phyloP scores from a whole-genome alignment of 768 basidiomycete genomes.

The Piloderma croceum region DNA sequence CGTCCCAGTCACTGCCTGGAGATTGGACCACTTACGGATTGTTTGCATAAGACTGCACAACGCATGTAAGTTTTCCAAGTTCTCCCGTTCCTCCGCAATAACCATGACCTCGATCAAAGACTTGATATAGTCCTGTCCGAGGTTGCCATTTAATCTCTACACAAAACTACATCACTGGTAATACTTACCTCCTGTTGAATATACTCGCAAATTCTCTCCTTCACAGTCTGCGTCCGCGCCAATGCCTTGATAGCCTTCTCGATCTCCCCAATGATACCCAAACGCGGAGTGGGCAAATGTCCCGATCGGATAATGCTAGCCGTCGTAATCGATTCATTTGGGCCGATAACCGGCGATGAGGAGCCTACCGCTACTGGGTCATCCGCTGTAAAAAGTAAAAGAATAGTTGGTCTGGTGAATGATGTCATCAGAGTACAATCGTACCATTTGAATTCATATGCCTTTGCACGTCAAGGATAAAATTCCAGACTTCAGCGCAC shows the following conservation, averaged over 20 bases:
- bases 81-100: constrained; percentile 91
- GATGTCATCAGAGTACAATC: constrained; percentile 19
- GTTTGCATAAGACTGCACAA: constrained; percentile 91
- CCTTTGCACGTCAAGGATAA: constrained; percentile 86
- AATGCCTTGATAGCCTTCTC: constrained; percentile 74
- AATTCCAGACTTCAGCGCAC: constrained; percentile 95
- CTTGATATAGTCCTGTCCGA: constrained; percentile 75
- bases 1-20: constrained; percentile 12
- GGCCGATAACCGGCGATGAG: constrained; percentile 57
- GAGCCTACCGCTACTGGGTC: constrained; percentile 41
- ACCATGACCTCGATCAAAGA: constrained; percentile 77
- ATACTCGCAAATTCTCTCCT: constrained; percentile 86
- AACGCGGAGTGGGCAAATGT: constrained; percentile 67
- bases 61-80: constrained; percentile 82
- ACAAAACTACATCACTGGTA: not conserved
- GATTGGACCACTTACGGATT: constrained; percentile 55
- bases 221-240: constrained; percentile 62
- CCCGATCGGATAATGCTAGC: constrained; percentile 64
- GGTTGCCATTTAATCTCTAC: constrained; percentile 1
- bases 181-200: constrained; percentile 74
- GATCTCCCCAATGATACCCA: constrained; percentile 75
- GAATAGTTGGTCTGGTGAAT: constrained; percentile 1
- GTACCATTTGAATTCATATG: constrained; percentile 66
- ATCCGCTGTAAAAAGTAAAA: constrained; percentile 27
- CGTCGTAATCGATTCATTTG: constrained; percentile 51